phyloP scores from a whole-genome alignment of 352 stramenopile genomes.

The Thraustotheca clavata region DNA sequence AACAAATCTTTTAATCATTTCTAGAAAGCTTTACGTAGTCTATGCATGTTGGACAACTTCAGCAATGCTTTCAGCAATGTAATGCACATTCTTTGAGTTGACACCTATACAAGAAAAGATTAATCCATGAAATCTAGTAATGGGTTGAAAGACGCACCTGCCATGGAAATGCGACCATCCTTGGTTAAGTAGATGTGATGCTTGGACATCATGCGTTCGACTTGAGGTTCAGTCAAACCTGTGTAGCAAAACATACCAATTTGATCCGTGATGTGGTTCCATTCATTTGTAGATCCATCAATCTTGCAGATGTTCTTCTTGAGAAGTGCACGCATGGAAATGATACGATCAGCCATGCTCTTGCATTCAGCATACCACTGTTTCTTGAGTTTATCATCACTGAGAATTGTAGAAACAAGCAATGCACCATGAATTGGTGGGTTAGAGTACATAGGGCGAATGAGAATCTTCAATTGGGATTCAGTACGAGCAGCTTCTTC shows the following conservation, averaged over 20 bases:
- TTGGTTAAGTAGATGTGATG: conserved; percentile 98
- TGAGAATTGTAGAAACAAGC: conserved; percentile 96
- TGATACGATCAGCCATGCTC: conserved; percentile 93
- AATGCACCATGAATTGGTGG: conserved; percentile 96
- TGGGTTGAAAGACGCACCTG: no score
- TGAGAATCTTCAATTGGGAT: conserved; percentile 98
- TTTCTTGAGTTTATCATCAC: conserved; percentile 84
- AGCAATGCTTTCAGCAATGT: conserved; percentile 93
- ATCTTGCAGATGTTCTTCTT: conserved; percentile 69
- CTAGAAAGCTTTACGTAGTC: no score
- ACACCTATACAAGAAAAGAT: no score
- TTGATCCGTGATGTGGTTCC: conserved; percentile 97
- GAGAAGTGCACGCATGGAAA: conserved; percentile 88
- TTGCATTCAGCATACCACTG: conserved; percentile 95
- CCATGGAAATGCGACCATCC: conserved; percentile 97
- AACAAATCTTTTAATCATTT: no score
- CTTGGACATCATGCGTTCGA: conserved; percentile 89
- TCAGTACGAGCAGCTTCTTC: conserved; percentile 94
- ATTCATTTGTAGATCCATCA: conserved; percentile 80
- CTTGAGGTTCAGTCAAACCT: conserved; percentile 92
- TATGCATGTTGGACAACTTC: conserved; percentile 87
- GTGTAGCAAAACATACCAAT: conserved; percentile 99
- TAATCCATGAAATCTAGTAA: no score
- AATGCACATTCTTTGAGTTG: conserved; percentile 95
- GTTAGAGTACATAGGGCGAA: conserved; percentile 99